A percentile compares a stretch with the other conserved stretches of the same genome.
These are phyloP conservation scores for Paxillus ammoniavirescens DNA, from an alignment of 768 basidiomycete species.

Conservation along the genomic window DNA sequence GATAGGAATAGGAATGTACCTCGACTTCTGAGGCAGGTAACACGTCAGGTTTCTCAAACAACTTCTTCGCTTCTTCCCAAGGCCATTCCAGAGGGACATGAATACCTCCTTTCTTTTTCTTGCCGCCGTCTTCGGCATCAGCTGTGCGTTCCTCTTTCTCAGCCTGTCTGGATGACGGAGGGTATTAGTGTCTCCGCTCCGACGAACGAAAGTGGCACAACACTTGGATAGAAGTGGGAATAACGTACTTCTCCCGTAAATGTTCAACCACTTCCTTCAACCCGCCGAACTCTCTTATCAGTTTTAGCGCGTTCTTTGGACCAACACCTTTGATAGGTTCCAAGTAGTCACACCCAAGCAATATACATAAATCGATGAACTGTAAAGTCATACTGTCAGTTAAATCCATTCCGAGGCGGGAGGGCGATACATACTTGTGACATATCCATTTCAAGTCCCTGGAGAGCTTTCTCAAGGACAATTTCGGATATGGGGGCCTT, in stretches of 20 bases:
- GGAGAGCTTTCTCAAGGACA: constrained; percentile 73
- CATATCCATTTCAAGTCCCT: constrained; percentile 93
- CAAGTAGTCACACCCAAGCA: constrained; percentile 97
- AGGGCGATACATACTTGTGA: constrained; percentile 53
- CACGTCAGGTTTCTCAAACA: constrained; percentile 91
- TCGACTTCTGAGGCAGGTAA: constrained; percentile 81
- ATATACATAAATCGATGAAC: constrained; percentile 96
- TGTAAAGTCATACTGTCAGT: constrained; percentile 30
- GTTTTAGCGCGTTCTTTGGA: constrained; percentile 92
- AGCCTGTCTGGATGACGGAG: constrained; percentile 22
- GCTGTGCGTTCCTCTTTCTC: constrained; percentile 45
- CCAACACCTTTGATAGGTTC: constrained; percentile 98
- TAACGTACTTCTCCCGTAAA: constrained; percentile 68
- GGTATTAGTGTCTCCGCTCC: background rate
- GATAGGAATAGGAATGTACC: constrained; percentile 40
- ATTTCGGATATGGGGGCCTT: constrained; percentile 96
- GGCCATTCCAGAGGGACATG: constrained; percentile 93
- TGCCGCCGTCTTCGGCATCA: constrained; percentile 37
- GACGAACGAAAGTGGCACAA: background rate
- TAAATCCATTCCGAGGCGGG: background rate
- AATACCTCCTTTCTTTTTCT: constrained; percentile 68
- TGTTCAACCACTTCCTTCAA: constrained; percentile 75
- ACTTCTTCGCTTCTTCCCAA: constrained; percentile 90
- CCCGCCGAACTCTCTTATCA: constrained; percentile 77
- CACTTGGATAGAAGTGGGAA: background rate